Percentiles rank a stretch among this genome's conserved stretches.
Evolutionary conservation across 2,329 filamentous ascomycete genomes (phyloP).

Genomic region (Claviceps purpurea): DNA sequence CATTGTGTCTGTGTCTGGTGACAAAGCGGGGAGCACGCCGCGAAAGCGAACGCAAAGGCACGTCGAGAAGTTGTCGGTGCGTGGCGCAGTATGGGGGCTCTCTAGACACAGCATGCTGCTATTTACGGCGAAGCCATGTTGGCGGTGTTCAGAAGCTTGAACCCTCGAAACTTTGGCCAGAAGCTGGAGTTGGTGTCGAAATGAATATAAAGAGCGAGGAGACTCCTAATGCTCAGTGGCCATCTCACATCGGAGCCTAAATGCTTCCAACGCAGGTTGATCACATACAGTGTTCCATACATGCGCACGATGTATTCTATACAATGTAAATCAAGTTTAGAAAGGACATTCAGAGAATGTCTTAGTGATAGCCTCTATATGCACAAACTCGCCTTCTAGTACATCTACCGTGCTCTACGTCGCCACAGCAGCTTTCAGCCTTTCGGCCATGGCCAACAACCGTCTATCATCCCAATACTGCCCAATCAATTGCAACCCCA

Average conservation of each 20-base stretch:
- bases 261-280: too few species aligned
- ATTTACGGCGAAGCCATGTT: too few species aligned
- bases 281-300: too few species aligned
- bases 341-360: background rate
- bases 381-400: background rate
- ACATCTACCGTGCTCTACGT: conserved; percentile 10
- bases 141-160: too few species aligned
- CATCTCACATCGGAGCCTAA: too few species aligned
- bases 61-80: background rate
- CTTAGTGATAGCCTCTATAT: background rate
- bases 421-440: conserved; percentile 18
- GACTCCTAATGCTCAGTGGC: too few species aligned
- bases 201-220: too few species aligned
- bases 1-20: background rate
- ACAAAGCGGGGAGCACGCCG: background rate
- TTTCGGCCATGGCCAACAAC: conserved; percentile 44
- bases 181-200: too few species aligned
- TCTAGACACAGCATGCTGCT: background rate
- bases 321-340: background rate
- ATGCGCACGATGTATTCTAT: too few species aligned
- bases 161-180: too few species aligned
- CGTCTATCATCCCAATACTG: conserved; percentile 65
- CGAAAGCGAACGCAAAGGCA: background rate
- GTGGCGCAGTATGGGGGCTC: background rate
- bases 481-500: conserved; percentile 64